Percentiles rank a stretch among this genome's conserved stretches.
phyloP scores from a whole-genome alignment of 192 early-diverging fungal species.

The Coemansia biformis region DNA sequence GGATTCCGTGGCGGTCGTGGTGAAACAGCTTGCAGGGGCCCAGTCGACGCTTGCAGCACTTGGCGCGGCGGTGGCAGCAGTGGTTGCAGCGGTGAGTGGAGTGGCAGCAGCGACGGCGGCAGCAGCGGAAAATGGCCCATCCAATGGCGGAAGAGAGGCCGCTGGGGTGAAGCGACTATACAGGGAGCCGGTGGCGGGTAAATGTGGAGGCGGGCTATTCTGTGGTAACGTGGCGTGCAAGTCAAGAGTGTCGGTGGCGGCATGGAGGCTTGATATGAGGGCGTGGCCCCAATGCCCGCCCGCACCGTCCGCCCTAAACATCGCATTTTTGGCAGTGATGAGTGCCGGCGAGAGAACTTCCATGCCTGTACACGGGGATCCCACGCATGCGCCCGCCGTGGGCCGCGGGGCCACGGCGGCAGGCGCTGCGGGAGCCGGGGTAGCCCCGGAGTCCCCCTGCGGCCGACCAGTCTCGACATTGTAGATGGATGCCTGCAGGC shows the following conservation, averaged over 20 bases:
- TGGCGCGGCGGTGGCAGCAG: constrained; percentile 34
- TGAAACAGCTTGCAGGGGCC: constrained; percentile 37
- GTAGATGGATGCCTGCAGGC: too few species aligned
- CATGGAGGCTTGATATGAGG: constrained; percentile 44
- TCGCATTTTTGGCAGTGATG: constrained; percentile 3
- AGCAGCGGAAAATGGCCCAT: constrained; percentile 5
- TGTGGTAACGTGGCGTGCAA: constrained; percentile 36
- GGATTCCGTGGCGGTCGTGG: constrained; percentile 17
- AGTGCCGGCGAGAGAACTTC: not conserved
- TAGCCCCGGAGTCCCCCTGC: too few species aligned
- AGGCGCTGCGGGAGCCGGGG: too few species aligned
- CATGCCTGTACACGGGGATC: not conserved
- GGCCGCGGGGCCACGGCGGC: too few species aligned
- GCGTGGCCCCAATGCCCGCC: constrained; percentile 24
- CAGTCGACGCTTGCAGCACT: constrained; percentile 25
- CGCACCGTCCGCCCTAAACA: constrained; percentile 18
- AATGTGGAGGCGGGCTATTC: constrained; percentile 16
- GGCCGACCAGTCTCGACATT: too few species aligned
- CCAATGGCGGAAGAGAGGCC: constrained; percentile 14
- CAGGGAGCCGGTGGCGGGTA: not conserved
- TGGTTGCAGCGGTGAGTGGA: constrained; percentile 32
- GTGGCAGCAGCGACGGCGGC: constrained; percentile 16
- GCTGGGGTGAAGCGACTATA: not conserved
- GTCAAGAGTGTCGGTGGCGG: constrained; percentile 47
- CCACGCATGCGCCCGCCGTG: not conserved